Percentiles rank a stretch among this genome's conserved stretches.
Conservation (phyloP, 805 yeast species). For the Metschnikowia chrysomelidarum region DNA sequence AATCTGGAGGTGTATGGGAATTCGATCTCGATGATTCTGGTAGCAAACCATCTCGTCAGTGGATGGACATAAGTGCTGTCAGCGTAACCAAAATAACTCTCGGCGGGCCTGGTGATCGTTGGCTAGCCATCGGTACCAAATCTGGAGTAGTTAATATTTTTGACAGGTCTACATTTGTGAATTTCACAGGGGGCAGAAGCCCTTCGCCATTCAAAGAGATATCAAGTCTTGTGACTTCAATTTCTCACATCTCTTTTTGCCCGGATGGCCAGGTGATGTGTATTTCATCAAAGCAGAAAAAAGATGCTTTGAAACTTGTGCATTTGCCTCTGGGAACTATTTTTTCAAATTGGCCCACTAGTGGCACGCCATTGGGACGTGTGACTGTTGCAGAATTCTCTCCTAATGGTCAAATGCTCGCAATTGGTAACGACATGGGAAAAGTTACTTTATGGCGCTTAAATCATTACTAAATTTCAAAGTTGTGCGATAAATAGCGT, state of each 20-base stretch:
- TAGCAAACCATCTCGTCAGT: slow-evolving; percentile 48
- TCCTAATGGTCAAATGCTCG: slow-evolving; percentile 77
- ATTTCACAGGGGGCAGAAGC: slow-evolving; percentile 4
- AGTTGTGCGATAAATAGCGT: neutral
- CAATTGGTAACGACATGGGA: slow-evolving; percentile 90
- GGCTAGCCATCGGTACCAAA: slow-evolving; percentile 85
- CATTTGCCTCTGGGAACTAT: slow-evolving; percentile 87
- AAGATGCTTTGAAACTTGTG: slow-evolving; percentile 81
- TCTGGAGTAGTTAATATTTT: slow-evolving; percentile 89
- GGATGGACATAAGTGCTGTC: slow-evolving; percentile 85
- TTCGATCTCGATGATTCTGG: slow-evolving; percentile 39
- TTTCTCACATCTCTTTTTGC: slow-evolving; percentile 70
- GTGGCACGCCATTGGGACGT: slow-evolving; percentile 93
- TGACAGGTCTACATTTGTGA: slow-evolving; percentile 45
- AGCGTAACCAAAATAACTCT: slow-evolving; percentile 76
- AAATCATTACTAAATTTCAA: slow-evolving; percentile 60
- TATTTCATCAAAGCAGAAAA: slow-evolving; percentile 78
- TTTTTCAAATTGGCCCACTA: slow-evolving; percentile 95
- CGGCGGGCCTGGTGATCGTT: slow-evolving; percentile 69
- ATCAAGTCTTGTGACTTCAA: slow-evolving; percentile 78
- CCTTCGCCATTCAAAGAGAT: slow-evolving; percentile 59
- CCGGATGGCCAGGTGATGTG: slow-evolving; percentile 88
- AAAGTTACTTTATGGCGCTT: slow-evolving; percentile 85
- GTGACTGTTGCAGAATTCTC: slow-evolving; percentile 81
- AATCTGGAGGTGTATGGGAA: slow-evolving; percentile 88